These are phyloP conservation scores for Salvia hispanica DNA, from an alignment of 257 asterid genomes.

Conservation along the genomic window DNA sequence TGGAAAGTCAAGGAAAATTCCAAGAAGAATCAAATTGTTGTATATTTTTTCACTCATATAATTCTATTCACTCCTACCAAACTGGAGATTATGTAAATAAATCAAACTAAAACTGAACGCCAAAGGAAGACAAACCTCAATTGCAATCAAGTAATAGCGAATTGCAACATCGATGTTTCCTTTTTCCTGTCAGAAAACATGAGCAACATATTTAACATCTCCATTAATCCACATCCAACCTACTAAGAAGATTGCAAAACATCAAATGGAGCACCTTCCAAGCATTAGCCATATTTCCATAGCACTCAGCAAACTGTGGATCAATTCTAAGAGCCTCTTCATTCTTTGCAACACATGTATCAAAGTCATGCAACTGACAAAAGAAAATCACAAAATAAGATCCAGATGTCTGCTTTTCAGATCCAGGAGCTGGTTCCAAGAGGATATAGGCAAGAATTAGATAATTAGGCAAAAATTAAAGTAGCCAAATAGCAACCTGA, in stretches of 20 bases:
- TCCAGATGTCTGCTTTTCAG: slow-evolving; percentile 31
- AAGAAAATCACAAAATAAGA: slow-evolving; percentile 23
- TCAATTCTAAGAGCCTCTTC: slow-evolving; percentile 91
- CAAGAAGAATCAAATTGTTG: neutral
- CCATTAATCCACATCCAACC: slow-evolving; percentile 26
- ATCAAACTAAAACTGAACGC: neutral
- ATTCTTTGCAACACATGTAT: slow-evolving; percentile 82
- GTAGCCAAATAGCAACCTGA: slow-evolving; percentile 59
- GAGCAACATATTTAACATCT: slow-evolving; percentile 24
- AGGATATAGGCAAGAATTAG: slow-evolving; percentile 3
- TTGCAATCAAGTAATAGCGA: slow-evolving; percentile 90
- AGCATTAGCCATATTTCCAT: slow-evolving; percentile 99
- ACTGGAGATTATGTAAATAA: neutral
- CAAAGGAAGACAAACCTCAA: slow-evolving; percentile 68
- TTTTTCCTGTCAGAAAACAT: slow-evolving; percentile 69
- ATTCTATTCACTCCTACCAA: slow-evolving; percentile 8
- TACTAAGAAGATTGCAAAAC: slow-evolving; percentile 27
- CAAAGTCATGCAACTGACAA: slow-evolving; percentile 84
- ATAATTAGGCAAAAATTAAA: slow-evolving; percentile 1
- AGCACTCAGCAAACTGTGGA: slow-evolving; percentile 98
- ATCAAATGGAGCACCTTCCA: slow-evolving; percentile 66
- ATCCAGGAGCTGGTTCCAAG: slow-evolving; percentile 14
- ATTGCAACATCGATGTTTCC: slow-evolving; percentile 93
- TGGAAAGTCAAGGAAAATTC: slow-evolving; percentile 16
- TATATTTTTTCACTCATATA: slow-evolving; percentile 3